Conservation (phyloP, 257 asterid species). For the Echites panduratus region DNA sequence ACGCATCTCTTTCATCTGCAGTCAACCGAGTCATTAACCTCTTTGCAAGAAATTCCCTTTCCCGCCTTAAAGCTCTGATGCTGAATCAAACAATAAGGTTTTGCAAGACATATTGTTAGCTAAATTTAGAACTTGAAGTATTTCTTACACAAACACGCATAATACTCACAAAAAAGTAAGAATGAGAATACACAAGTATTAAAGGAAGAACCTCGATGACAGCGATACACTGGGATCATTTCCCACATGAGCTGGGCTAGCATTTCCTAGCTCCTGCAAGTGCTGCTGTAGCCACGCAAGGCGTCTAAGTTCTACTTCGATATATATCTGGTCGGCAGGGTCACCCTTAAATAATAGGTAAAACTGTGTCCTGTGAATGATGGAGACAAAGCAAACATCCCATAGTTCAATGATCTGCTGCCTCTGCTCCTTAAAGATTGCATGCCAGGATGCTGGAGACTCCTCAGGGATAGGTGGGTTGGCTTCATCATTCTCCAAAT, state of each 20-base stretch:
- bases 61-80: constrained; percentile 69
- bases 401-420: constrained; percentile 86
- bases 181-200: constrained; percentile 4
- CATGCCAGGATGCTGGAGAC: constrained; percentile 74
- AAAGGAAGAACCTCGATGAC: constrained; percentile 58
- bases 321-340: constrained; percentile 78
- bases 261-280: constrained; percentile 65
- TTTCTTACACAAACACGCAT: background rate
- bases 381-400: constrained; percentile 84
- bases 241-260: constrained; percentile 70
- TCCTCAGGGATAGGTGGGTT: constrained; percentile 50
- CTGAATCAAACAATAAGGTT: constrained; percentile 28
- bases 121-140: background rate
- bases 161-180: no score
- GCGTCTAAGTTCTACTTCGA: constrained; percentile 92
- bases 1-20: constrained; percentile 67
- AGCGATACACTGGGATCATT: constrained; percentile 65
- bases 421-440: constrained; percentile 62
- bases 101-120: background rate
- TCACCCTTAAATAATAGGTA: constrained; percentile 87
- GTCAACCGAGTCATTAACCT: constrained; percentile 63
- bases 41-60: constrained; percentile 84
- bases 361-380: constrained; percentile 85
- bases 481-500: constrained; percentile 53
- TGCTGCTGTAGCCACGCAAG: constrained; percentile 87